Base-by-base conservation (phyloP, 371 early-diverging fungal species). In the Mortierella sp. region DNA sequence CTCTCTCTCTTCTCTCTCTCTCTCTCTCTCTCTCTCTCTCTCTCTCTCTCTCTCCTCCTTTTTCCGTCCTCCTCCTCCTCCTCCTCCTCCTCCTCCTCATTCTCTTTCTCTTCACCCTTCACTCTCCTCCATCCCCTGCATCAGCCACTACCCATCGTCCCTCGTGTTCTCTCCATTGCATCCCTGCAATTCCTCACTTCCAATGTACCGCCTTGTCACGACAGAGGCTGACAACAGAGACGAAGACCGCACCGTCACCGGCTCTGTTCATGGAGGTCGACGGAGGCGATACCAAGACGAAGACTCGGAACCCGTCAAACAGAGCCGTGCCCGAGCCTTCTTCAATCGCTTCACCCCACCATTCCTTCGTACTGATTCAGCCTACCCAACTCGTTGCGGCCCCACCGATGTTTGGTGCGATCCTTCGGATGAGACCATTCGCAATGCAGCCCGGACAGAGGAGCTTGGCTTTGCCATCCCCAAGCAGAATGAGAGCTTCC, bases 401-500 rank as follows among this genome's bases (percentile, higher is more conserved):
- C 53, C 53, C 12, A 19, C 53, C 23, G 11, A 16, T 53, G 53
- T 19, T 23, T 23, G 53, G 26, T 26, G 12, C 12, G 53, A 12
- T 53, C 37, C 37, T 9, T 37, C 37, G 3, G 37, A 37, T 37
- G 37, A 37, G 37, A 37, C 37, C 37, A 37, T 37, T 9, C 37
- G 37, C 37, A 37, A 37, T 37, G 37, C 37, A 37, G 37, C 37
- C 37, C 37, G 37, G 37, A 19, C 57, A 57, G 19, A 18, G 7
- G 57, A 57, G 3, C 29, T 37, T 5, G 57, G 57, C 29, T 7
- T 28, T 7, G 14, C 29, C 30, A 18, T 29, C 15, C 70, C 63
- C 28, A 72, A 62, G 61, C 61, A 62, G 37, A 69, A 66, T 23
- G 56, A 69, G 0, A 58, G 62, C 28, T 88, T 86, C 68, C 73